A percentile compares a stretch with the other conserved stretches of the same genome.
phyloP scores from a whole-genome alignment of 331 rosid species.

The Malus hybrid region DNA sequence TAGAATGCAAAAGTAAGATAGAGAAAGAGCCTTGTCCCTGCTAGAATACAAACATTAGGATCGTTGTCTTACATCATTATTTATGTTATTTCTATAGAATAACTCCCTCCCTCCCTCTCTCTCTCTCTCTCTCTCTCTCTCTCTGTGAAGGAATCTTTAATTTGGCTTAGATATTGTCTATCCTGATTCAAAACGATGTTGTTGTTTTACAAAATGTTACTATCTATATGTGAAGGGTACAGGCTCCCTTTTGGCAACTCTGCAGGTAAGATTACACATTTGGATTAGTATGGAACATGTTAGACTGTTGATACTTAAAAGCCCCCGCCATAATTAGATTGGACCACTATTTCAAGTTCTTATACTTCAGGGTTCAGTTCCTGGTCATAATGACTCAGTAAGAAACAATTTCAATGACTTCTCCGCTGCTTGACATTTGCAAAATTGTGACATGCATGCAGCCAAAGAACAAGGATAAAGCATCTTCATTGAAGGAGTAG shows the following conservation, averaged over 20 bases:
- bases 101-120: too few species aligned
- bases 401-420: neutral
- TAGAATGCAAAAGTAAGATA: neutral
- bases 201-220: slow-evolving; percentile 93
- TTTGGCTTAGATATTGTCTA: slow-evolving; percentile 64
- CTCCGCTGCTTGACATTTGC: slow-evolving; percentile 1
- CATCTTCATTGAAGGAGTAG: slow-evolving; percentile 57
- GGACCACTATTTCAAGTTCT: neutral
- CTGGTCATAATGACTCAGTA: neutral
- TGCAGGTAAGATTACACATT: slow-evolving; percentile 38
- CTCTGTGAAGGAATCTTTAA: slow-evolving; percentile 30
- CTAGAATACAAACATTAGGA: neutral
- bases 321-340: neutral
- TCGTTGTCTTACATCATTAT: neutral
- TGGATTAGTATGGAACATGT: neutral
- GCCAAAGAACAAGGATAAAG: slow-evolving; percentile 64
- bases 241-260: slow-evolving; percentile 83
- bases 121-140: neutral
- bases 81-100: neutral
- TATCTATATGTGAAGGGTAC: slow-evolving; percentile 92
- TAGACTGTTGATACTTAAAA: neutral
- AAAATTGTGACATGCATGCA: slow-evolving; percentile 25
- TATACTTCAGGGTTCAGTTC: neutral
- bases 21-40: neutral
- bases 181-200: slow-evolving; percentile 85